Conservation (phyloP, 2,329 filamentous ascomycete species). For the Aspergillus spinulosporus region DNA sequence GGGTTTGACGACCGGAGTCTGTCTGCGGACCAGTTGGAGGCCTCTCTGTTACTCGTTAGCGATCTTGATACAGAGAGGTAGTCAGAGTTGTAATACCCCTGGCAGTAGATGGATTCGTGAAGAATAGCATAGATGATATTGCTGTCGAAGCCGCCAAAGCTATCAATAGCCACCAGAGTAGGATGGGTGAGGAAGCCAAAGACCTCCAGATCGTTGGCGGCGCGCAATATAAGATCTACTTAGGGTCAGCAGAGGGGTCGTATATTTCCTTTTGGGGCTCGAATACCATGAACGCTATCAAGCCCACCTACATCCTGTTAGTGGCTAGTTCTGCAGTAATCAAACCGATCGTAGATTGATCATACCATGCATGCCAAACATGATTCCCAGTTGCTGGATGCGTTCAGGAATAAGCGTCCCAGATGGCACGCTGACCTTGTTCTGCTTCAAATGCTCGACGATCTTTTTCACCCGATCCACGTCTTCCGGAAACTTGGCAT, state of each 20-base stretch:
- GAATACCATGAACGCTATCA: conserved; percentile 66
- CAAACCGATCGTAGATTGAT: too few relatives aligned
- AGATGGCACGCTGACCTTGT: conserved; percentile 66
- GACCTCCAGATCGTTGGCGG: conserved; percentile 70
- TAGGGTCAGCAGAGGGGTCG: conserved; percentile 2
- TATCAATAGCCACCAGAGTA: conserved; percentile 68
- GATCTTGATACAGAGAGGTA: background rate
- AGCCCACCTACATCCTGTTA: conserved; percentile 57
- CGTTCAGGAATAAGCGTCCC: conserved; percentile 71
- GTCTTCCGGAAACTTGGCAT: conserved; percentile 82
- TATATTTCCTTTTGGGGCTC: background rate
- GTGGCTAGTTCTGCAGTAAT: background rate
- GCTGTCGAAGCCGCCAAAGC: conserved; percentile 68
- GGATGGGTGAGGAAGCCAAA: conserved; percentile 75
- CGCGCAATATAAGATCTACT: conserved; percentile 64
- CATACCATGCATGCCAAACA: conserved; percentile 72
- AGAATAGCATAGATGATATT: conserved; percentile 81
- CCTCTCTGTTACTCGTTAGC: conserved; percentile 43
- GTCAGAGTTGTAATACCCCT: conserved; percentile 48
- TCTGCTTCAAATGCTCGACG: conserved; percentile 62
- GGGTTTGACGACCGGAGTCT: conserved; percentile 39
- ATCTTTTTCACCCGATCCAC: conserved; percentile 66
- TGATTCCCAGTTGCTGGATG: conserved; percentile 74
- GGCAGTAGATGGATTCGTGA: conserved; percentile 86
- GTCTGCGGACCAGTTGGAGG: conserved; percentile 74